phyloP scores from a whole-genome alignment of 1,284 basidiomycete species.

The Stygiomarasmius scandens region DNA sequence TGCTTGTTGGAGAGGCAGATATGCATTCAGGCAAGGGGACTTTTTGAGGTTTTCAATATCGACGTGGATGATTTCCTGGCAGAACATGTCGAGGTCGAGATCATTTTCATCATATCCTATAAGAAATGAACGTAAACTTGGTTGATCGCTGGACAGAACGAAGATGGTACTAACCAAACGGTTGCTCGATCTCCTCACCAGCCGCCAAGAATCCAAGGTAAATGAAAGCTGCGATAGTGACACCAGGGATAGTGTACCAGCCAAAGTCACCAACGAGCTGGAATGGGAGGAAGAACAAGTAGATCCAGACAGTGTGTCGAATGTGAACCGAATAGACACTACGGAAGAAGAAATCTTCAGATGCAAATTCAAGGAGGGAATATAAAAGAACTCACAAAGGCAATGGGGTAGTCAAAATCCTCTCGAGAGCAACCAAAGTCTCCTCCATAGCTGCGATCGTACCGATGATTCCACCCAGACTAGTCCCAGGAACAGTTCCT shows the following conservation, averaged over 20 bases:
- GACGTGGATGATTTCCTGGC: constrained; percentile 20
- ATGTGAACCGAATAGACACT: constrained; percentile 49
- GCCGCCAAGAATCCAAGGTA: constrained; percentile 68
- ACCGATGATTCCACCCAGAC: constrained; percentile 53
- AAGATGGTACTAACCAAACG: constrained; percentile 60
- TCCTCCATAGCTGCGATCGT: constrained; percentile 56
- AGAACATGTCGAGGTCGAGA: constrained; percentile 23
- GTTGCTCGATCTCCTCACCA: constrained; percentile 71
- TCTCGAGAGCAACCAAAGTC: constrained; percentile 37
- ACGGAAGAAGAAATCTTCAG: constrained; percentile 33
- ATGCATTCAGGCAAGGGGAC: constrained; percentile 18
- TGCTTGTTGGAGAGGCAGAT: not conserved
- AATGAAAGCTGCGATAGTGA: constrained; percentile 63
- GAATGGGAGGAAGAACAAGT: constrained; percentile 71
- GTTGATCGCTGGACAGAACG: no score
- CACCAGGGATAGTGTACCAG: constrained; percentile 63
- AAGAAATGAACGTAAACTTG: no score
- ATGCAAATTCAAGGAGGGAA: constrained; percentile 5
- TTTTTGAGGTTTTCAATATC: constrained; percentile 21
- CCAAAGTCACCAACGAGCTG: constrained; percentile 62
- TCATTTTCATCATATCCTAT: constrained; percentile 55
- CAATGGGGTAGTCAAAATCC: constrained; percentile 61
- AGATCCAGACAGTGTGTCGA: constrained; percentile 66
- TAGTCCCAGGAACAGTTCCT: constrained; percentile 52
- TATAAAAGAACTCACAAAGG: constrained; percentile 53